phyloP scores from a whole-genome alignment of 495 filamentous ascomycete genomes.

The Penicillium coffeae region DNA sequence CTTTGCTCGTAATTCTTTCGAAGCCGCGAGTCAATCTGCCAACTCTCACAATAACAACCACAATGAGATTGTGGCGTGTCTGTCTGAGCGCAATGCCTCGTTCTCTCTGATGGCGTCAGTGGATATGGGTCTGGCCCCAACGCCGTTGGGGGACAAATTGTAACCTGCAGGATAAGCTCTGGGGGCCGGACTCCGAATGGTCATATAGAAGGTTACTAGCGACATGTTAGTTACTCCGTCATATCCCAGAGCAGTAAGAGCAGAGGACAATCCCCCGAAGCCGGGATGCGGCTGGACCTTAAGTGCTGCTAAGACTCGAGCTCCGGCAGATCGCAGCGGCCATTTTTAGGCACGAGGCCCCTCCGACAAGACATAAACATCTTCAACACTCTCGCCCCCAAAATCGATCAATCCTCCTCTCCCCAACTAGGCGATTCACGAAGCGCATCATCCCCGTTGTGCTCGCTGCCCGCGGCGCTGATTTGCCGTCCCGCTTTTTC shows the following conservation, averaged over 20 bases:
- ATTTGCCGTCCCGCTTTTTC: conserved; percentile 14
- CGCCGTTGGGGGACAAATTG: neutral
- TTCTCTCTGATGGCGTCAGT: too few relatives aligned
- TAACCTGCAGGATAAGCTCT: conserved; percentile 12
- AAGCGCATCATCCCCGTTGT: too few relatives aligned
- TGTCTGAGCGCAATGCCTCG: too few relatives aligned
- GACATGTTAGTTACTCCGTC: neutral
- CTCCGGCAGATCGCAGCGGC: too few relatives aligned
- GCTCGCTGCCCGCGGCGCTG: neutral
- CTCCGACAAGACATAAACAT: neutral
- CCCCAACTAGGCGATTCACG: neutral
- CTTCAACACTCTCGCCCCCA: neutral
- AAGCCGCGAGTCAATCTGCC: too few relatives aligned
- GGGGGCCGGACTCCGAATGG: conserved; percentile 4
- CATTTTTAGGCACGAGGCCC: too few relatives aligned
- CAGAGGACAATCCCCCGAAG: neutral
- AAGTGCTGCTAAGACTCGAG: too few relatives aligned
- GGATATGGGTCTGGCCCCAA: neutral
- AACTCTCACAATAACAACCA: too few relatives aligned
- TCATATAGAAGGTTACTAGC: neutral
- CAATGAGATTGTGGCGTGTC: too few relatives aligned
- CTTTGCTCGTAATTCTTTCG: too few relatives aligned
- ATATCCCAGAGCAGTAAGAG: neutral
- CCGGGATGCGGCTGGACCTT: neutral
- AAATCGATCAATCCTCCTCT: neutral